These are phyloP conservation scores for Epichloe gansuensis DNA, from an alignment of 2,329 filamentous ascomycete species.

Conservation along the genomic window DNA sequence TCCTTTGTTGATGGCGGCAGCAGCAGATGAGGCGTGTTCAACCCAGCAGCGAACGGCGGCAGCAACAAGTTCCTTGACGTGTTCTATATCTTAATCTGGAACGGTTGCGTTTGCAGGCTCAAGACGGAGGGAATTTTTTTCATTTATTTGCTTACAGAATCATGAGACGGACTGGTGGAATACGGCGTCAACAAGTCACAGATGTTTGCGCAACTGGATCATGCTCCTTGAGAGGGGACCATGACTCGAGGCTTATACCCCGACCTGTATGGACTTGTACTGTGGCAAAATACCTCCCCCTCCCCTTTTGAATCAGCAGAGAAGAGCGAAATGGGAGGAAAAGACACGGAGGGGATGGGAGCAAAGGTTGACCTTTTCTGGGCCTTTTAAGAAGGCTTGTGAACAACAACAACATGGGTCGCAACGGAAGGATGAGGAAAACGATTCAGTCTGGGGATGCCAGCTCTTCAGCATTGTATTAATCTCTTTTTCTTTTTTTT, in stretches of 20 bases:
- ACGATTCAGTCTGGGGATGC: constrained; percentile 13
- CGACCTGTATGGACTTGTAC: not conserved
- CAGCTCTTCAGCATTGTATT: constrained; percentile 37
- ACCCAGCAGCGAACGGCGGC: not conserved
- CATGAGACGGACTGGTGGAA: not conserved
- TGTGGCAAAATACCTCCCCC: not conserved
- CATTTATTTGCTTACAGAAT: not conserved
- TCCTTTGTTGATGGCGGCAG: constrained; percentile 1
- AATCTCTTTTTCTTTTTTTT: constrained; percentile 31
- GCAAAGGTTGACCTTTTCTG: not conserved
- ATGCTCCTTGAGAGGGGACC: constrained; percentile 2
- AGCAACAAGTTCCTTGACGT: constrained; percentile 1
- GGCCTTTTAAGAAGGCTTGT: not conserved
- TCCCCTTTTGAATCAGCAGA: not conserved
- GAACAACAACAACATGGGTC: not conserved
- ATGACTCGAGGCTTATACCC: not conserved
- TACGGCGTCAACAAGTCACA: constrained; percentile 1
- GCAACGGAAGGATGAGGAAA: constrained; percentile 12
- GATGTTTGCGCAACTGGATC: not conserved
- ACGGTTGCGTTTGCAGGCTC: not conserved
- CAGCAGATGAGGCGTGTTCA: not conserved
- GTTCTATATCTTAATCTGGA: constrained; percentile 4
- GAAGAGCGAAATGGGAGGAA: not conserved
- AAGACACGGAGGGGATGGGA: not conserved
- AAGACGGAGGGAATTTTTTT: not conserved